Evolutionary conservation across 2,329 filamentous ascomycete genomes (phyloP).

Genomic region (Colletotrichum sp.): DNA sequence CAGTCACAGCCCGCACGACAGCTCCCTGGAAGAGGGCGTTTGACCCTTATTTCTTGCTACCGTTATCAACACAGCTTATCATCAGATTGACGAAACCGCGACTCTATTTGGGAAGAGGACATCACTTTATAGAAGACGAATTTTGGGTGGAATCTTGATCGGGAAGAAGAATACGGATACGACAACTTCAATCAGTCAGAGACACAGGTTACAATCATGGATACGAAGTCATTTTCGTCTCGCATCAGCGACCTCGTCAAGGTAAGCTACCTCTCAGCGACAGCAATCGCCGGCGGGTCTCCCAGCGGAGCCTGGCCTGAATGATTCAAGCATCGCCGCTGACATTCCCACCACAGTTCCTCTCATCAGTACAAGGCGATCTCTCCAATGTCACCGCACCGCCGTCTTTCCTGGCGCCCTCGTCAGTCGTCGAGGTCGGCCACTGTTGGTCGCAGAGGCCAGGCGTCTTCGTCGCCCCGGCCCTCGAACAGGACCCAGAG

Average conservation of each 20-base stretch:
- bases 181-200: not conserved
- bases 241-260: constrained; percentile 22
- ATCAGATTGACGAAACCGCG: not conserved
- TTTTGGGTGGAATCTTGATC: not conserved
- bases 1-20: not conserved
- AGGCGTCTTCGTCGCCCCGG: constrained; percentile 50
- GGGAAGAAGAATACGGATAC: not conserved
- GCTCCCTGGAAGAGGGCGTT: not conserved
- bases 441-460: constrained; percentile 57
- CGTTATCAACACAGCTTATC: not conserved
- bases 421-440: constrained; percentile 56
- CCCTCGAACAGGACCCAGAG: constrained; percentile 45
- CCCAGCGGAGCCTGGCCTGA: not conserved
- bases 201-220: not conserved
- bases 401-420: constrained; percentile 52
- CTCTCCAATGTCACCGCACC: constrained; percentile 58
- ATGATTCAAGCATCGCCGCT: not conserved
- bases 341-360: constrained; percentile 11
- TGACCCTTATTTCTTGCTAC: not conserved
- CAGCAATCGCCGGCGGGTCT: not conserved
- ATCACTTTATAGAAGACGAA: not conserved
- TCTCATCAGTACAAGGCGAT: constrained; percentile 47
- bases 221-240: constrained; percentile 19
- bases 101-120: not conserved
- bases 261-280: not conserved